phyloP scores from a whole-genome alignment of 2,329 filamentous ascomycete genomes.

The Fusarium nurragi region DNA sequence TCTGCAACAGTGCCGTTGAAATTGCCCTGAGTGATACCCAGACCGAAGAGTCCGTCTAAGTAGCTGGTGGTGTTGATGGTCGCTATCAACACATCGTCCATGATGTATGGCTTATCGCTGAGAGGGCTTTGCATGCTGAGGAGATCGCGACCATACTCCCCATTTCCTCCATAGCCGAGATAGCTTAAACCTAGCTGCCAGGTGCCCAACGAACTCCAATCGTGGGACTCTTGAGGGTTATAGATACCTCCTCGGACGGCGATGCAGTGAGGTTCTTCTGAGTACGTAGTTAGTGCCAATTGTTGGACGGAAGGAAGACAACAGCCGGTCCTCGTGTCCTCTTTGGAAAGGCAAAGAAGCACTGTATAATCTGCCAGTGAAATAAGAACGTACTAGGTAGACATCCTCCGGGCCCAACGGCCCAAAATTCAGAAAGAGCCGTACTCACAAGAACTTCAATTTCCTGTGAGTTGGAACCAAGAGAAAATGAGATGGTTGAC shows the following conservation, averaged over 20 bases:
- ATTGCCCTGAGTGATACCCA: conserved; percentile 64
- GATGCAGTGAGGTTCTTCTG: conserved; percentile 62
- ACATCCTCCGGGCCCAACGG: conserved; percentile 68
- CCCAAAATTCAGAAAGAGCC: conserved; percentile 76
- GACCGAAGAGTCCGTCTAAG: conserved; percentile 64
- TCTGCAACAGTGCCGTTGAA: conserved; percentile 61
- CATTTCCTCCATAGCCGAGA: conserved; percentile 68
- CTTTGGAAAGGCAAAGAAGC: background rate
- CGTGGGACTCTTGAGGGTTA: conserved; percentile 61
- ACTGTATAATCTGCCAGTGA: background rate
- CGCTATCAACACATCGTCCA: conserved; percentile 60
- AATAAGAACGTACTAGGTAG: conserved; percentile 53
- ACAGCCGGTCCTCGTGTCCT: background rate
- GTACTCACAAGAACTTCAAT: conserved; percentile 67
- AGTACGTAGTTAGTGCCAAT: conserved; percentile 32
- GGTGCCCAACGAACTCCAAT: conserved; percentile 67
- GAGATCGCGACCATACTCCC: conserved; percentile 69
- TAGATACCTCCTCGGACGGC: conserved; percentile 68
- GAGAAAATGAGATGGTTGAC: conserved; percentile 71
- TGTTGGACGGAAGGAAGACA: background rate
- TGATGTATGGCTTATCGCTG: conserved; percentile 50
- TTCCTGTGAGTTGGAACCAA: conserved; percentile 53
- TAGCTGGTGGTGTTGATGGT: conserved; percentile 65
- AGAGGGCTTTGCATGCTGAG: conserved; percentile 55
- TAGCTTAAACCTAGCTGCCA: conserved; percentile 69